A percentile compares a stretch with the other conserved stretches of the same genome.
Conservation (phyloP, 2,329 filamentous ascomycete species). For the Parascedosporium putredinis region DNA sequence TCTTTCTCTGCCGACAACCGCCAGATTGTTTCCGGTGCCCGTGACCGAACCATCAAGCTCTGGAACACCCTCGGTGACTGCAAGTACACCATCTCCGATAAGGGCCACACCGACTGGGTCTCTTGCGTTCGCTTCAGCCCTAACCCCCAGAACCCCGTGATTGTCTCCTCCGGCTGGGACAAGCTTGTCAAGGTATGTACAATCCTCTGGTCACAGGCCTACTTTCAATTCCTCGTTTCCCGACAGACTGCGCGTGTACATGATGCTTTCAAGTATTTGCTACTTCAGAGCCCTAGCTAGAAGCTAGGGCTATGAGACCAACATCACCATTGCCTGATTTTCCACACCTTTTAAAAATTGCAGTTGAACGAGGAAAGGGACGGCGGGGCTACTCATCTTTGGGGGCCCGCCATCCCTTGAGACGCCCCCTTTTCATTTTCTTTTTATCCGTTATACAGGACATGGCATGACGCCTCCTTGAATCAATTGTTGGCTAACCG, state of each 20-base stretch:
- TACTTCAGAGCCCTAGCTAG: slow-evolving; percentile 93
- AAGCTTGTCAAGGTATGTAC: slow-evolving; percentile 93
- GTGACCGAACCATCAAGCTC: slow-evolving; percentile 98
- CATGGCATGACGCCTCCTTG: too few species aligned
- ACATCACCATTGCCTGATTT: slow-evolving; percentile 80
- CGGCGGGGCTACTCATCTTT: not conserved
- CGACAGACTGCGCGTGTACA: slow-evolving; percentile 36
- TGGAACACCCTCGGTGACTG: slow-evolving; percentile 99
- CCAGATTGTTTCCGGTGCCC: slow-evolving; percentile 97
- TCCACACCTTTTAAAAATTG: not conserved
- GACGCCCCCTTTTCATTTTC: too few species aligned
- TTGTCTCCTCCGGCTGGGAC: slow-evolving; percentile 97
- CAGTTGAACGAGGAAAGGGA: not conserved
- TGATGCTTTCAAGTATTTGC: slow-evolving; percentile 99
- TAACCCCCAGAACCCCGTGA: slow-evolving; percentile 99
- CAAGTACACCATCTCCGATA: slow-evolving; percentile 99
- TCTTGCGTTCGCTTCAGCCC: slow-evolving; percentile 99
- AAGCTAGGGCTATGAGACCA: slow-evolving; percentile 81
- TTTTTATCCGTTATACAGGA: too few species aligned
- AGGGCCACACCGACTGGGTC: slow-evolving; percentile 99
- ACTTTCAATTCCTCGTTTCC: slow-evolving; percentile 9
- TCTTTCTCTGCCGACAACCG: slow-evolving; percentile 99
- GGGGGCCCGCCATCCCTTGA: too few species aligned
- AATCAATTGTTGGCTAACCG: too few species aligned
- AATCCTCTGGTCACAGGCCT: slow-evolving; percentile 27